Percentiles rank a stretch among this genome's conserved stretches.
Conservation (phyloP, 495 filamentous ascomycete genomes). For the Penicillium goetzii region DNA sequence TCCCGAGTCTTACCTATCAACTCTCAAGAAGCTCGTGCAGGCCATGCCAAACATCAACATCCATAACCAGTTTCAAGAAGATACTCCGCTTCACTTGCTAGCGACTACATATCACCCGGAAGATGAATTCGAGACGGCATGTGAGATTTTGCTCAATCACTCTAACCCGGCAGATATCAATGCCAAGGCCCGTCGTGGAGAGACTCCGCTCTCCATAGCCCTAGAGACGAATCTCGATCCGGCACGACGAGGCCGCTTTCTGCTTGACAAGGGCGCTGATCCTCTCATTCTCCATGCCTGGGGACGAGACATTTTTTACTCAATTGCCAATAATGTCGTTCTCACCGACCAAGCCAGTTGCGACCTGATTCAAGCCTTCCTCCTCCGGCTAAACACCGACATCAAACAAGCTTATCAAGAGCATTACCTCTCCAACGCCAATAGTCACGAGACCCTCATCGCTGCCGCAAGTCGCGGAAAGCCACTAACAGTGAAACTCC, state of each 20-base stretch:
- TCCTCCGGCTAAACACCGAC: constrained; percentile 4
- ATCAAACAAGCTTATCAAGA: constrained; percentile 11
- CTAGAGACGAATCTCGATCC: constrained; percentile 18
- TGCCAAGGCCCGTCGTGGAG: constrained; percentile 11
- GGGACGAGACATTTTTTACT: constrained; percentile 22
- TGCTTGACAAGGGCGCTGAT: constrained; percentile 21
- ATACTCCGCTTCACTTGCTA: constrained; percentile 24
- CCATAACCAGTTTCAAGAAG: constrained; percentile 17
- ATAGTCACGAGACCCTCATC: constrained; percentile 15
- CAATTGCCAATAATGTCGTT: constrained; percentile 21
- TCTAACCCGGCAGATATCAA: constrained; percentile 16
- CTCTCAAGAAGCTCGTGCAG: constrained; percentile 14
- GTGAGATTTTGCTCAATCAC: constrained; percentile 12
- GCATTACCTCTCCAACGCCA: constrained; percentile 12
- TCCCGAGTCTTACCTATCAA: constrained; percentile 21
- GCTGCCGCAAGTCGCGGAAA: constrained; percentile 20
- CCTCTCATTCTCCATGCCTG: constrained; percentile 5
- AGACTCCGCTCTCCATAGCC: constrained; percentile 19
- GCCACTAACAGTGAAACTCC: constrained; percentile 13
- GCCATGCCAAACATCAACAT: constrained; percentile 23
- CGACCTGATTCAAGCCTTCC: constrained; percentile 18
- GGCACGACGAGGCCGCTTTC: constrained; percentile 10
- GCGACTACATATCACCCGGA: constrained; percentile 24
- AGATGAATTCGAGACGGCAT: constrained; percentile 24
- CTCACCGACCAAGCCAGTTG: constrained; percentile 18